A percentile compares a stretch with the other conserved stretches of the same genome.
These are phyloP conservation scores for Teratosphaeria nubilosa DNA, from an alignment of 2,329 filamentous ascomycete species.

Conservation along the genomic window DNA sequence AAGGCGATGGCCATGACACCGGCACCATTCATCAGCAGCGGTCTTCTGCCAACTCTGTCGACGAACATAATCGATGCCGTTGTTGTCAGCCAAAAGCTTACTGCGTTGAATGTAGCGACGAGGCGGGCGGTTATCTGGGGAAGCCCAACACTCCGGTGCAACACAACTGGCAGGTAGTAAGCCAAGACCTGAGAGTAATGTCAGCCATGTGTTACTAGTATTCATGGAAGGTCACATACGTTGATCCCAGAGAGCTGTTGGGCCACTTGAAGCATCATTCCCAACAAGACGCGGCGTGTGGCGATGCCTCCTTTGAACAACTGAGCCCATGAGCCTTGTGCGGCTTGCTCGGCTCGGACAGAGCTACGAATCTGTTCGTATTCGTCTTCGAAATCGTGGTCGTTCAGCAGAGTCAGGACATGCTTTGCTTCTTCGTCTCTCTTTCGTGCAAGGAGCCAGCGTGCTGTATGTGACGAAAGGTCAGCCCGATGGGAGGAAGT, in stretches of 20 bases:
- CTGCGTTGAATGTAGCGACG: constrained; percentile 39
- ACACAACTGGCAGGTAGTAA: constrained; percentile 32
- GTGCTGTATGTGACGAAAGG: not conserved
- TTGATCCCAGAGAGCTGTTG: constrained; percentile 45
- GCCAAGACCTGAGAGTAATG: constrained; percentile 21
- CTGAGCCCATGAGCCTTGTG: constrained; percentile 14
- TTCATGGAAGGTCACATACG: not conserved
- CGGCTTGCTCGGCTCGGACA: constrained; percentile 15
- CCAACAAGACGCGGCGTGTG: constrained; percentile 12
- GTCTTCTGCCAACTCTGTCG: constrained; percentile 46
- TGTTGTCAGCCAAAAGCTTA: constrained; percentile 44
- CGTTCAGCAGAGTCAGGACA: constrained; percentile 9
- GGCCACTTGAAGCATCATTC: constrained; percentile 18
- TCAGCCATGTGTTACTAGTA: not conserved
- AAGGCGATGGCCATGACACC: constrained; percentile 36
- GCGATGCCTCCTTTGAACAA: constrained; percentile 14
- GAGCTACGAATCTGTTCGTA: constrained; percentile 10
- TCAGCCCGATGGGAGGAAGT: not conserved
- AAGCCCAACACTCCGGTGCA: constrained; percentile 41
- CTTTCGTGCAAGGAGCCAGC: constrained; percentile 16
- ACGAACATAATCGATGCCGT: constrained; percentile 53
- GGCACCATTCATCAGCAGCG: constrained; percentile 30
- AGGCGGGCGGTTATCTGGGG: constrained; percentile 27
- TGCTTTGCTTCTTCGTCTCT: constrained; percentile 10
- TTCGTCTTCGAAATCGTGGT: constrained; percentile 12